Evolutionary conservation across 1,284 basidiomycete genomes (phyloP), one percentile per base, ranked within the genome.

Genomic region (Apiotrichum brassicae): DNA sequence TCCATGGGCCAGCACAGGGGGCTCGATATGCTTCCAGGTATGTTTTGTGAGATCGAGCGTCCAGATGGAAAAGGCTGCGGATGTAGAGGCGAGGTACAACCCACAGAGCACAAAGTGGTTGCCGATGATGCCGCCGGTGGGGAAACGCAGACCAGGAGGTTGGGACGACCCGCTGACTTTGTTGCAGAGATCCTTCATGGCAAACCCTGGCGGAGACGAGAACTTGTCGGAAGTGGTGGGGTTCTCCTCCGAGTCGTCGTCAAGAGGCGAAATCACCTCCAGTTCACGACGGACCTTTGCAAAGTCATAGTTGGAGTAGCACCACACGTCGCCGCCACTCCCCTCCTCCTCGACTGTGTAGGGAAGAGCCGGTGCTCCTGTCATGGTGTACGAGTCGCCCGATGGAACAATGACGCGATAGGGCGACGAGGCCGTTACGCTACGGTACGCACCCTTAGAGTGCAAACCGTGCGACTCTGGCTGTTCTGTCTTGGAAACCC

Each of bases 221-320:
- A 63, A 61, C 48, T 68, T 90, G 82, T 57, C 80, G 76, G 58
- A 89, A 78, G 18, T 79, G 78, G 66, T 85, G 78, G 19, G 79
- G 77, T 64, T 85, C 13, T 68, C 62, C 7, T 57, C 60, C 0
- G 59, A 49, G 22, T 18, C 44, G 11, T 44, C 49, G 25, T 86
- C 83, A 20, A 82, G 76, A 0, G 87, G 86, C 6, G 83, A 82
- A 62, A 94, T 82, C 23, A 93, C 79, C 74, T 94, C 88, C 35
- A 95, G 79, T 68, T 94, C 89, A 39, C 92, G 85, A 62, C 89
- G 86, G 49, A 97, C 92, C 68, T 93, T 89, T 53, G 89, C 91
- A 75, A 93, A 93, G 84, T 92, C 67, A 54, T 70, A 70, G 48
- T 68, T 69, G 11, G 66, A 68, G 49, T 69, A 73, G 46, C 62